Base-by-base conservation (phyloP, 768 basidiomycete species). In the Kwoniella sp. region DNA sequence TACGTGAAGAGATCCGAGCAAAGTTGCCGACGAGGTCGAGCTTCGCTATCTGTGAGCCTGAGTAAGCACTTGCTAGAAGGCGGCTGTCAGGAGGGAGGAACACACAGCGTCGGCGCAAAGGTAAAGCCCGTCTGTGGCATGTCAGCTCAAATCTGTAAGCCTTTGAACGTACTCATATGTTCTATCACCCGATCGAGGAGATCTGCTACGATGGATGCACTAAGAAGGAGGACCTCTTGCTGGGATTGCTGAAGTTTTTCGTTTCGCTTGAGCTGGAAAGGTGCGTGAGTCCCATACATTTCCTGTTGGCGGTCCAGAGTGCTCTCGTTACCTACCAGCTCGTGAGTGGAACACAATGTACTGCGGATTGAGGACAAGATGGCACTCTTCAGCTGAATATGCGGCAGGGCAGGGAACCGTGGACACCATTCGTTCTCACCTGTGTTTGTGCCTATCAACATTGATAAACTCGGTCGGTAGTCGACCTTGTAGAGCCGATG, bases 11-110 rank as follows among this genome's bases (percentile, higher is more conserved):
- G 10, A 84, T 81, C 76, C 92, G 88, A 0, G 94, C 88, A 76
- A 93, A 95, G 4, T 90, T 87, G 85, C 89, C 89, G 2, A 98
- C 80, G 83, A 98, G 88, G 74, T 99, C 96, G 0, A 95, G 80
- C 59, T 92, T 81, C 0, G 93, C 91, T 21, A 96, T 85, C 91
- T 92, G 57, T 1, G 40, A 44, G 40, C 40, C 7, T 33, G 7
- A 33, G 33, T 13, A 33, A 10, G 40, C 40, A 10, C 40, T 9
- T 44, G 17, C 40, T 44, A 19, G 17, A n/a, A n/a, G n/a, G n/a
- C n/a, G n/a, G n/a, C n/a, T 44, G 17, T 15, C 17, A 44, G 40
- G 17, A 3, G 4, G 17, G 40, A 44, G 17, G 40, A 44, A 73
- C 83, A 58, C 68, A 92, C 90, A 24, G 92, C 92, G 82, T 98